Evolutionary conservation across 352 stramenopile species (phyloP).

Genomic region (Globisporangium camurandrum): DNA sequence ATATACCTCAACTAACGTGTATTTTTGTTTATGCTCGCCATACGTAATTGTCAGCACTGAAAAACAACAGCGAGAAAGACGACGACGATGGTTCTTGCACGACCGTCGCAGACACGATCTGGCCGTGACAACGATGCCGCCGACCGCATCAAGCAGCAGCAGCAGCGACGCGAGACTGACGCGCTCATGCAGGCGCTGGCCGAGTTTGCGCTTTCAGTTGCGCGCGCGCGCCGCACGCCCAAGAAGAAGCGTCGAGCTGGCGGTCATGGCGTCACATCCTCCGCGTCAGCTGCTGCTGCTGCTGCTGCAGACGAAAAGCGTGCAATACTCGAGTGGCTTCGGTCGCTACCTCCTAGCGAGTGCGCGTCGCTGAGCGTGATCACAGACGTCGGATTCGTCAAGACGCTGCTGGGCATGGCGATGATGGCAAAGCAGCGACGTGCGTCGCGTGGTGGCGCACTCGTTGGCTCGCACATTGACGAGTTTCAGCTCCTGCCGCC

Average conservation of each 20-base stretch:
- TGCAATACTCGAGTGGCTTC: conserved; percentile 45
- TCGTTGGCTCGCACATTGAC: conserved; percentile 8
- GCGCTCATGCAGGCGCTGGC: conserved; percentile 47
- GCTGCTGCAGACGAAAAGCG: conserved; percentile 19
- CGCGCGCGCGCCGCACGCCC: conserved; percentile 14
- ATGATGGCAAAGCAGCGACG: conserved; percentile 16
- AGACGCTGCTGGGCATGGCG: conserved; percentile 70
- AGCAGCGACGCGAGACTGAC: conserved; percentile 1
- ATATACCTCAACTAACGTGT: too few species aligned
- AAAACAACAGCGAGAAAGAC: too few species aligned
- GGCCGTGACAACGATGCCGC: too few species aligned
- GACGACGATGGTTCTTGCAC: too few species aligned
- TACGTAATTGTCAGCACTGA: too few species aligned
- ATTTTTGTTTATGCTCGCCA: too few species aligned
- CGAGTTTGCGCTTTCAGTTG: conserved; percentile 43
- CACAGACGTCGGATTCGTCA: conserved; percentile 64
- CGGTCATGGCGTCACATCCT: neutral
- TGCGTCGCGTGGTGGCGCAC: neutral
- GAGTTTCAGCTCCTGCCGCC: conserved; percentile 11
- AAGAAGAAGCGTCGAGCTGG: conserved; percentile 11
- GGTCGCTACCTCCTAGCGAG: conserved; percentile 25
- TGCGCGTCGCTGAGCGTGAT: conserved; percentile 56
- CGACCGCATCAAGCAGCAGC: too few species aligned
- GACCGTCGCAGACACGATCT: too few species aligned
- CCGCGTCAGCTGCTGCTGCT: neutral